Base-by-base conservation (phyloP, 2,329 filamentous ascomycete genomes). In the Diaporthe sp. region DNA sequence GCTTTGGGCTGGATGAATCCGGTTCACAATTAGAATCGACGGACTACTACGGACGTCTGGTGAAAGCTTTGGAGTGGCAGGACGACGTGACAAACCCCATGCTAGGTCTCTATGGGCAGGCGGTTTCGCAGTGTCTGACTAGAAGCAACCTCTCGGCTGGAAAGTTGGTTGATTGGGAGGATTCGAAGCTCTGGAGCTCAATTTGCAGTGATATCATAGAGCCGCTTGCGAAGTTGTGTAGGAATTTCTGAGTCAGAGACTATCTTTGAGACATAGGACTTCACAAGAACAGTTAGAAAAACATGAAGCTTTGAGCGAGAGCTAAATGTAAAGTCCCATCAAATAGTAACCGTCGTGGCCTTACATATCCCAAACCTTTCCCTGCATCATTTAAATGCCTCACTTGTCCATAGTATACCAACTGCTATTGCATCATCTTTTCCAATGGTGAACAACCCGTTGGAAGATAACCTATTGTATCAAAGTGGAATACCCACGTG, bases 121-220 rank as follows among this genome's bases (percentile, higher is more conserved):
- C 74, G n/a, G 76, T 71, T 1, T 73, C 76, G 17, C 63, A 58
- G 5, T 77, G 73, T n/a, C 37, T 76, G 17, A 58, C 10, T 44
- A 63, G 70, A 6, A 65, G 71, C 55, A 37, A 17, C 7, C 51
- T 25, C 17, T 44, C 28, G 5, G 22, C 58, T 68, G 70, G 60
- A 72, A 78, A 37, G 55, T 76, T 15, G 47, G 12, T 67, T 22
- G 44, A 37, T n/a, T 67, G 63, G 63, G 63, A 51, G 44, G 63
- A 67, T 51, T 25, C 49, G 22, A 71, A 72, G 12, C 25, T 80
- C n/a, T 79, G 76, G 78, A 65, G 70, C 42, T 74, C 75, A 9
- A 34, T 79, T 22, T 80, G 78, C 42, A 58, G 72, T 34, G 77
- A 79, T 73, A 57, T 80, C 2, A 77, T 79, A 15, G 75, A 75